A percentile compares a stretch with the other conserved stretches of the same genome.
Evolutionary conservation across 2,329 filamentous ascomycete species (phyloP).

Genomic region (Talaromyces verruculosus): DNA sequence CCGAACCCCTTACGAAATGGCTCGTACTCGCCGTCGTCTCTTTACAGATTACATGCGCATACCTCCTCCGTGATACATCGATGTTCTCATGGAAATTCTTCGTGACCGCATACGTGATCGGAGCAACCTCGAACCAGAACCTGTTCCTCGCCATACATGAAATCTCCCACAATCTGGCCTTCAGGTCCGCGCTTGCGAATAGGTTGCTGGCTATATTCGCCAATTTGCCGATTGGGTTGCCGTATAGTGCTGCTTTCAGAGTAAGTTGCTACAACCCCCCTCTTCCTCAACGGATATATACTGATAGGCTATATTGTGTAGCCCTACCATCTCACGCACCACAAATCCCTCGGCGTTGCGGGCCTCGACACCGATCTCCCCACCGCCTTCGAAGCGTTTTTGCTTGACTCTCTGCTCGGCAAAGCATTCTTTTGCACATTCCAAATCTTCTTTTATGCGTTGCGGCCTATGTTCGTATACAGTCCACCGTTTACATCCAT

Average conservation of each 20-base stretch:
- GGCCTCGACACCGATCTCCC: constrained; percentile 95
- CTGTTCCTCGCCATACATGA: constrained; percentile 98
- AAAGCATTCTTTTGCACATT: constrained; percentile 99
- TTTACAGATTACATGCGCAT: constrained; percentile 76
- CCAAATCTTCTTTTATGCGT: constrained; percentile 97
- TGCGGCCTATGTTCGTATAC: constrained; percentile 94
- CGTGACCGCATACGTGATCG: constrained; percentile 83
- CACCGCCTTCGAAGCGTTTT: constrained; percentile 83
- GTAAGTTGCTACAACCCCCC: too few species aligned
- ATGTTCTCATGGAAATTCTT: constrained; percentile 84
- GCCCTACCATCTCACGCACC: constrained; percentile 97
- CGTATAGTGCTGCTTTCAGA: constrained; percentile 93
- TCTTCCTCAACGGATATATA: too few species aligned
- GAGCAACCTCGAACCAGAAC: constrained; percentile 96
- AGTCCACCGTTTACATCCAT: constrained; percentile 81
- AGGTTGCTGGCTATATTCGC: constrained; percentile 86
- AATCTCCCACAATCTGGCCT: constrained; percentile 96
- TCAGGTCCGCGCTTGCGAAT: constrained; percentile 76
- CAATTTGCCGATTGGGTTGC: constrained; percentile 91
- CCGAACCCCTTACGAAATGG: constrained; percentile 93
- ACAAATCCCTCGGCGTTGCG: constrained; percentile 96
- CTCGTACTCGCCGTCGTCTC: constrained; percentile 80
- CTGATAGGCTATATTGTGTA: too few species aligned
- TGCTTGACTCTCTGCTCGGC: constrained; percentile 88
- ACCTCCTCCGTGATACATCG: constrained; percentile 70